Base-by-base conservation (phyloP, 805 yeast genomes). In the Pichia exigua region DNA sequence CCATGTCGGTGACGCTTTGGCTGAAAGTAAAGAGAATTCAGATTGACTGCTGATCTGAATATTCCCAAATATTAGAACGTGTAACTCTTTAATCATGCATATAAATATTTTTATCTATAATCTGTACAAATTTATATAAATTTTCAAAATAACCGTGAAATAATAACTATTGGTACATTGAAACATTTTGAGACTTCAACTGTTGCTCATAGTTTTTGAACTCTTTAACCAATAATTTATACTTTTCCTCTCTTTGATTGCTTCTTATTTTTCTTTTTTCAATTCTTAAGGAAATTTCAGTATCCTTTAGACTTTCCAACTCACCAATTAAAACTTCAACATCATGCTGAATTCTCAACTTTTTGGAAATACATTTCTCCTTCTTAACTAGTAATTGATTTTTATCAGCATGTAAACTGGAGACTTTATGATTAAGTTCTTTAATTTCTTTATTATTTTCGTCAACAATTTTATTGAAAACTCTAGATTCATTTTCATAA, bases 401-500 rank as follows among this genome's bases (percentile, higher is more conserved):
- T 45, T 65, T 54, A 30, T 72, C 75, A 6, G 49, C 49, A n/a
- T 58, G 62, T 27, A 70, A 41, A 11, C 58, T 53, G 6, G 59
- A 55, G 2, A 71, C 55, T 18, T 56, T 54, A 3, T 53, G 50
- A 42, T 59, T 56, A 38, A 62, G 57, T 9, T 53, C 52, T n/a
- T 54, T 54, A 24, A 70, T 50, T 39, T 59, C 61, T 7, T 57
- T 55, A 12, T 62, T 57, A 47, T 64, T 61, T 5, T 63, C 65
- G 40, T 57, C 61, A 45, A 70, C 68, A 44, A 65, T 62, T 13
- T 68, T 57, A 12, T 62, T 65, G 27, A 67, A 62, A 10, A 59
- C 57, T 47, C 76, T 63, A 28, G 62, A 43, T 22, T 63, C 64
- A 13, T 67, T 61, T 43, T 74, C 77, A 57, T 61, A 74, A 15